Evolutionary conservation across 108 stramenopile species (phyloP), one percentile per base, ranked within the genome.

Genomic region (Cylindrotheca fusiformis): DNA sequence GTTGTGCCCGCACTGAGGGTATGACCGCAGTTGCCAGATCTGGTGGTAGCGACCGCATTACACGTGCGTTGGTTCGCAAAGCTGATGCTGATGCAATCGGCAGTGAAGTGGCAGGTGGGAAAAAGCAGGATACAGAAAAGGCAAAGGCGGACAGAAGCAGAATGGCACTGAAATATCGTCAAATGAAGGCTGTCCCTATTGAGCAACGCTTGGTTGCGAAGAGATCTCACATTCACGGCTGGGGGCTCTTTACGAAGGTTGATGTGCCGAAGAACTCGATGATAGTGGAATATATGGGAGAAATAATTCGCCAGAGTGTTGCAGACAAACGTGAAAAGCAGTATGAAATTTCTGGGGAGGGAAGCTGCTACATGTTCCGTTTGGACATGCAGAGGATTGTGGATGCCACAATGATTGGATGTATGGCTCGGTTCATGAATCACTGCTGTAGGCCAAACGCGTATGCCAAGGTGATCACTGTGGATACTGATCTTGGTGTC

Each of bases 361-460:
- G 94, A 17, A 76, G 75, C 44, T 95, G 93, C 69, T 95, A 97
- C 78, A 88, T 97, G 85, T 95, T 95, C 57, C 82, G 94, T 4
- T 61, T 93, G 31, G 93, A 95, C 66, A 59, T 83, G 63, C 71
- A 92, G 27, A 58, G 74, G 21, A 89, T 97, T 63, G 90, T 95
- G 10, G 96, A 97, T 68, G 92, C 96, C 17, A 97, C 94, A 14
- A 83, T 69, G 60, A 80, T 79, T 56, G 96, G 96, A 12, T 84
- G 82, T 58, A 88, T 95, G 80, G 94, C 91, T n/a, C 71, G 95
- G 17, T 94, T 94, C 63, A 89, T 95, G 86, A 97, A 95, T 73
- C 96, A 97, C 64, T 83, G 87, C 62, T 97, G 96, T 63, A 75
- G 76, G 45, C 87, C 94, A 14, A 94, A 93, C 72, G 91, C 91